Conservation (phyloP, 202 grass and related monocot species). For the Musa balbisiana region DNA sequence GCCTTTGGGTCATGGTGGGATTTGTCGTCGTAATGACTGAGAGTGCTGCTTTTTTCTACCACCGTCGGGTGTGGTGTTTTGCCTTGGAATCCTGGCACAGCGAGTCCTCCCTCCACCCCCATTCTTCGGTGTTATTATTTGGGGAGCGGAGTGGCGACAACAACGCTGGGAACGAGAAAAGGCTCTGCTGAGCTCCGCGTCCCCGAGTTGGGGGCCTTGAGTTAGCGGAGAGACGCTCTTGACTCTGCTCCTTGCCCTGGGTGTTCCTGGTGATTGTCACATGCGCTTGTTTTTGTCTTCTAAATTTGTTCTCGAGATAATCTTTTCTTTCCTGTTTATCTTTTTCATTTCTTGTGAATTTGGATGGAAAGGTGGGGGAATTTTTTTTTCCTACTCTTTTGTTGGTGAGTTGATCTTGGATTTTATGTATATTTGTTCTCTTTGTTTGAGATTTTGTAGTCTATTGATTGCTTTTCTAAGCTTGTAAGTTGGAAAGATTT, state of each 20-base stretch:
- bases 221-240: neutral
- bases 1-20: neutral
- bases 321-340: neutral
- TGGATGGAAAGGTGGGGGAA: no score
- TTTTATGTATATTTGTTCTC: neutral
- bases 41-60: neutral
- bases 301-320: neutral
- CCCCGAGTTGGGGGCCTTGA: neutral
- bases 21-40: neutral
- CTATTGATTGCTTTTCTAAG: neutral
- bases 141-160: neutral
- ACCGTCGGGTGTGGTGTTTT: neutral
- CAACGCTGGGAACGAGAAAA: constrained; percentile 12
- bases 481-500: neutral
- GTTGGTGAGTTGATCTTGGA: neutral
- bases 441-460: neutral
- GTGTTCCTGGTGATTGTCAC: neutral
- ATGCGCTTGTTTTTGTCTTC: neutral
- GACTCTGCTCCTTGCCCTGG: neutral
- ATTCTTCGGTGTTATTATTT: neutral
- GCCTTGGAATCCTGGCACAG: constrained; percentile 2
- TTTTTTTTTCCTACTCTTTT: neutral
- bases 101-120: neutral
- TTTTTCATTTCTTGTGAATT: no score
- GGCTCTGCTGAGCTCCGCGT: neutral